Percentiles rank a stretch among this genome's conserved stretches.
Evolutionary conservation across 495 filamentous ascomycete species (phyloP).

Genomic region (Ascobolus immersus): DNA sequence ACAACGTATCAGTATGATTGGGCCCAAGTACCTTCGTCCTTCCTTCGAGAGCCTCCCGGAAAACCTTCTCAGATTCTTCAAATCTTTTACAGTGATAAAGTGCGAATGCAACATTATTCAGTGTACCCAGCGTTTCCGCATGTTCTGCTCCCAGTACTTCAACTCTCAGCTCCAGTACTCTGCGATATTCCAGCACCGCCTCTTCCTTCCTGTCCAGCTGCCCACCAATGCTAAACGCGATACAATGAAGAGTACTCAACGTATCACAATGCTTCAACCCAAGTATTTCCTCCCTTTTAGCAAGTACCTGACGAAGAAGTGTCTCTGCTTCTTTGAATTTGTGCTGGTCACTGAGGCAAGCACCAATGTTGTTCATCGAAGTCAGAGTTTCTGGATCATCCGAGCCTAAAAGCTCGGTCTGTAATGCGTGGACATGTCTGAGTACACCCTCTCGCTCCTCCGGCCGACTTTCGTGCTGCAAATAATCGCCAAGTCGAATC

Average conservation of each 20-base stretch:
- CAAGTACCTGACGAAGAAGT: conserved; percentile 11
- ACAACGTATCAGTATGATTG: conserved; percentile 15
- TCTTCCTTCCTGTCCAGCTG: no score
- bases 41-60: conserved; percentile 10
- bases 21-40: conserved; percentile 14
- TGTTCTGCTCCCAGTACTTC: conserved; percentile 15
- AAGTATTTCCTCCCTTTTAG: conserved; percentile 12
- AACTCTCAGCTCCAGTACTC: conserved; percentile 9
- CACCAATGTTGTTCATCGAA: conserved; percentile 13
- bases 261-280: conserved; percentile 15
- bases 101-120: conserved; percentile 11
- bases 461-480: no score
- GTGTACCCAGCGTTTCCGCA: conserved; percentile 14
- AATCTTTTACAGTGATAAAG: conserved; percentile 14
- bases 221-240: no score
- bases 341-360: conserved; percentile 10
- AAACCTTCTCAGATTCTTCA: conserved; percentile 17
- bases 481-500: no score
- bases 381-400: conserved; percentile 16
- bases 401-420: conserved; percentile 12
- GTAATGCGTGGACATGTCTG: no score
- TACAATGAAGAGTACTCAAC: no score
- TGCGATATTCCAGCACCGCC: no score
- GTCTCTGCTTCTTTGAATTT: conserved; percentile 18
- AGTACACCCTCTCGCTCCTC: no score